Base-by-base conservation (phyloP, 768 basidiomycete species). In the Piloderma croceum region DNA sequence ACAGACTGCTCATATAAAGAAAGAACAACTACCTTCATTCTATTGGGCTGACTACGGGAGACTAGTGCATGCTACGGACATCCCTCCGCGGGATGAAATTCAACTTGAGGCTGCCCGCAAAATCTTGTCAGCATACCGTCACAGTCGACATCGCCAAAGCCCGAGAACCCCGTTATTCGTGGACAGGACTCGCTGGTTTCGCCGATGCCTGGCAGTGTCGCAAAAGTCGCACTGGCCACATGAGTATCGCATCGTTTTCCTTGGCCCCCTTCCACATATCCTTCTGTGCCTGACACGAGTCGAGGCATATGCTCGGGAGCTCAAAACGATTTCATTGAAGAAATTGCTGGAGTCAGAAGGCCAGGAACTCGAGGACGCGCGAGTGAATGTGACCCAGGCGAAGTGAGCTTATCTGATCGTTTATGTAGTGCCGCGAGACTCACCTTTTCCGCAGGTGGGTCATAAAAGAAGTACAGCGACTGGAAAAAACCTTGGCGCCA, bases 251-350 rank as follows among this genome's bases (percentile, higher is more conserved):
- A 39, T 51, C 0, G 51, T 69, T 11, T 72, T 67, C 47, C 52
- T 58, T 4, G 57, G 58, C 36, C 56, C 57, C 13, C 54, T 75
- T 7, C 68, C 71, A 2, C 66, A 61, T 37, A 47, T 74, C 22
- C 51, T 72, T 3, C 45, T 68, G 2, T 70, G 64, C 45, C 58
- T 75, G 21, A 65, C 73, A 34, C 39, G 52, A n/a, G 49, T 56
- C 15, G 51, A 61, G 9, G 25, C 48, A 2, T 20, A 55, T 15
- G 46, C 61, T 6, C 31, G 51, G 25, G 36, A 50, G 13, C 45
- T 52, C 36, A 72, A 71, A 53, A 42, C 15, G 5, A 48, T 49
- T 15, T 48, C 53, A 3, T 71, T 64, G 38, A 51, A 57, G 31
- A 53, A 51, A 13, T 35, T 65, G 11, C 49, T 21, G 4, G 39